A percentile compares a stretch with the other conserved stretches of the same genome.
phyloP scores from a whole-genome alignment of 768 basidiomycete genomes.

The Auriscalpium orientale region DNA sequence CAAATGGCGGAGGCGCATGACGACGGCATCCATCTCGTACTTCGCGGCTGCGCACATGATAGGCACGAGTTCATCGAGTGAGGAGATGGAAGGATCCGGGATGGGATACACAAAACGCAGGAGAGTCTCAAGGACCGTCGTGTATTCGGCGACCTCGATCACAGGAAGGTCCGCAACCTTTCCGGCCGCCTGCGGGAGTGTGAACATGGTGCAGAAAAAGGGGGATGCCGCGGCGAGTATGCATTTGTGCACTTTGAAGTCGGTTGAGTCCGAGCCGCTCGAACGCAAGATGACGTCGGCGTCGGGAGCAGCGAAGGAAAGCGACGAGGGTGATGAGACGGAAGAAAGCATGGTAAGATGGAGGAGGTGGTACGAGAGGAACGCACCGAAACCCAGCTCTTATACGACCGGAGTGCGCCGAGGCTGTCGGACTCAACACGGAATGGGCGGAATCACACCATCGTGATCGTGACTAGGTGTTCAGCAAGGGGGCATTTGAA shows the following conservation, averaged over 20 bases:
- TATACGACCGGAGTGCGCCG: no score
- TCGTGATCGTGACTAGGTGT: neutral
- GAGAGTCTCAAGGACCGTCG: slow-evolving; percentile 37
- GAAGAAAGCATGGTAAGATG: no score
- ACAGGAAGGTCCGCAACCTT: slow-evolving; percentile 28
- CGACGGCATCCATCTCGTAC: slow-evolving; percentile 49
- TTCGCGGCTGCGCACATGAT: slow-evolving; percentile 51
- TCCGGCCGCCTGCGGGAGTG: slow-evolving; percentile 44
- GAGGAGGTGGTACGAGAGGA: no score
- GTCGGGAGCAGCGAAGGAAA: slow-evolving; percentile 34
- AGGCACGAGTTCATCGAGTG: slow-evolving; percentile 45
- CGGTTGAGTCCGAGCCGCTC: slow-evolving; percentile 24
- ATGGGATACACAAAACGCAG: slow-evolving; percentile 59
- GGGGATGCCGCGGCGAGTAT: slow-evolving; percentile 58
- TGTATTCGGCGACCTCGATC: slow-evolving; percentile 49
- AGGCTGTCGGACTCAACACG: neutral
- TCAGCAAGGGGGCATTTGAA: no score
- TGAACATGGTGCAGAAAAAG: slow-evolving; percentile 64
- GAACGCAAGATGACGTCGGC: slow-evolving; percentile 51
- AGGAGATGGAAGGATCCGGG: slow-evolving; percentile 41
- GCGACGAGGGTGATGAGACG: no score
- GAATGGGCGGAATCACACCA: slow-evolving; percentile 3
- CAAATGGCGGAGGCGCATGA: slow-evolving; percentile 39
- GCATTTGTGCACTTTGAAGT: slow-evolving; percentile 55
- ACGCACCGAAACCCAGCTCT: no score